These are phyloP conservation scores for Leccinum sublutescens DNA, from an alignment of 768 basidiomycete genomes.

Conservation along the genomic window DNA sequence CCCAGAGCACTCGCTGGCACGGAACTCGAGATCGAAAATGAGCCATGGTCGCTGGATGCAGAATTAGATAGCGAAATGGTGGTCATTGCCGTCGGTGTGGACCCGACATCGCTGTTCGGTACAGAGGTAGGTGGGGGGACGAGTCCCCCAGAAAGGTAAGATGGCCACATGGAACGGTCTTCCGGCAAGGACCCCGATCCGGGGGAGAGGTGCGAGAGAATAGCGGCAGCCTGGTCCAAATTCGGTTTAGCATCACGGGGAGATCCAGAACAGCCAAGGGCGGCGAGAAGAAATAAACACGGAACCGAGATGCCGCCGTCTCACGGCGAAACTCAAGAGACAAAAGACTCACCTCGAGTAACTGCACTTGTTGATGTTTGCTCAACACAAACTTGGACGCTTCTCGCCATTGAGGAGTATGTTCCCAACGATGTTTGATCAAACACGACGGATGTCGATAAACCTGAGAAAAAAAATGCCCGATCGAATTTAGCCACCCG, in stretches of 20 bases:
- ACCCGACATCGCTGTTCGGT: constrained; percentile 10
- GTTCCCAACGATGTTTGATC: constrained; percentile 98
- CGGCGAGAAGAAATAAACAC: not conserved
- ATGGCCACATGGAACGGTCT: constrained; percentile 91
- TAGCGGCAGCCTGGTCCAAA: constrained; percentile 76
- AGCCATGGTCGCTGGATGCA: constrained; percentile 1
- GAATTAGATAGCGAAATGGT: constrained; percentile 10
- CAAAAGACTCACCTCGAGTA: constrained; percentile 67
- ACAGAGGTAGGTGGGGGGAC: constrained; percentile 49
- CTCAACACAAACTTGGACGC: constrained; percentile 86
- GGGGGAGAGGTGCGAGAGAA: constrained; percentile 83
- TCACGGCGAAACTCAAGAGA: not conserved
- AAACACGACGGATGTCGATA: constrained; percentile 93
- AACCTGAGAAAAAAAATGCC: constrained; percentile 43
- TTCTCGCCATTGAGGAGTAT: constrained; percentile 94
- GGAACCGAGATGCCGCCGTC: not conserved
- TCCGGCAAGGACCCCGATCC: constrained; percentile 77
- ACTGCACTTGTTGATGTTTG: constrained; percentile 96
- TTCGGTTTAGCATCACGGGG: constrained; percentile 5
- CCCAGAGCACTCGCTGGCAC: constrained; percentile 39
- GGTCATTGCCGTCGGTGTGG: constrained; percentile 17
- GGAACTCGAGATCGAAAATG: constrained; percentile 46
- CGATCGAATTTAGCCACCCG: constrained; percentile 3
- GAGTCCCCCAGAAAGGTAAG: constrained; percentile 70
- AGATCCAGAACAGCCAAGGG: not conserved